These are phyloP conservation scores for Aspergillus brunneoviolaceus DNA, from an alignment of 2,329 filamentous ascomycete species.

Conservation along the genomic window DNA sequence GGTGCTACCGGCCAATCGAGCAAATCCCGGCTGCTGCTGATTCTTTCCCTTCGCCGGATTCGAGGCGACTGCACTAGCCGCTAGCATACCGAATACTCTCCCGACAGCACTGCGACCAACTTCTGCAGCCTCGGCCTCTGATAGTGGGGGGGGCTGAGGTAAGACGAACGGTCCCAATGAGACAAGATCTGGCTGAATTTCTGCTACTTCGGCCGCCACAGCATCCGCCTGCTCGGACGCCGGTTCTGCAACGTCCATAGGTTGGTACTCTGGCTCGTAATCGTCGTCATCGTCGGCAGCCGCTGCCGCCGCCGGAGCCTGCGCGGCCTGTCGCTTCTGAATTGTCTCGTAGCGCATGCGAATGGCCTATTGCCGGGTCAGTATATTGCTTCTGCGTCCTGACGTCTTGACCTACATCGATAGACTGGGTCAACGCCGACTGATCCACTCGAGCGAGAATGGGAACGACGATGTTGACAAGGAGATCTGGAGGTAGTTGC, in stretches of 20 bases:
- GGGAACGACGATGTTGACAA: slow-evolving; percentile 77
- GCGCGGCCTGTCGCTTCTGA: slow-evolving; percentile 37
- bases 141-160: slow-evolving; percentile 72
- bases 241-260: slow-evolving; percentile 56
- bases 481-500: slow-evolving; percentile 70
- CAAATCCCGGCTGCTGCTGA: slow-evolving; percentile 68
- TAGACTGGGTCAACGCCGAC: slow-evolving; percentile 67
- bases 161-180: slow-evolving; percentile 76
- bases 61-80: slow-evolving; percentile 66
- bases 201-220: slow-evolving; percentile 73
- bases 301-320: slow-evolving; percentile 25
- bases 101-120: slow-evolving; percentile 72
- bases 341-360: slow-evolving; percentile 40
- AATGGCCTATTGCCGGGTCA: slow-evolving; percentile 34
- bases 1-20: slow-evolving; percentile 77
- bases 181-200: slow-evolving; percentile 58
- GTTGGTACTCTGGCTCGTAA: slow-evolving; percentile 84
- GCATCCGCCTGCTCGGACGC: slow-evolving; percentile 58
- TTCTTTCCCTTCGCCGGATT: slow-evolving; percentile 51
- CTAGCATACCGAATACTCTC: slow-evolving; percentile 76
- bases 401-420: slow-evolving; percentile 57
- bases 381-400: neutral
- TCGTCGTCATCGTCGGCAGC: slow-evolving; percentile 74
- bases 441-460: slow-evolving; percentile 72
- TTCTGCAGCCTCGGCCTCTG: slow-evolving; percentile 67